Evolutionary conservation across 306 rosid species (phyloP).

Genomic region (Quillaja saponaria): DNA sequence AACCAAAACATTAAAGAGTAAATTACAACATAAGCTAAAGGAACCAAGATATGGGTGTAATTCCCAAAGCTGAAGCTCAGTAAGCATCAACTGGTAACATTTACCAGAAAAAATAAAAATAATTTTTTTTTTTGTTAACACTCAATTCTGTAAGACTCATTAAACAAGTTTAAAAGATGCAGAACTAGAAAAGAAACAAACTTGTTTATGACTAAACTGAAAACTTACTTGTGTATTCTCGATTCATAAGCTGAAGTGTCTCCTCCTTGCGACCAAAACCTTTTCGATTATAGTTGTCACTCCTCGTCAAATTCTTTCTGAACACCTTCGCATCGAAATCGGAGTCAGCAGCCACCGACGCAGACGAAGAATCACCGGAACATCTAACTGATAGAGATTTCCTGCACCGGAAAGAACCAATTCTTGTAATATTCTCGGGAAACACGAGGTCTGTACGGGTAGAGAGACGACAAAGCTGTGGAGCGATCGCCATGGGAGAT

Average conservation of each 20-base stretch:
- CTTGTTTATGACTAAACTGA: background rate
- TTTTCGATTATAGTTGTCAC: constrained; percentile 79
- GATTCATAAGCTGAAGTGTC: constrained; percentile 81
- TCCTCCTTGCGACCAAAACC: constrained; percentile 91
- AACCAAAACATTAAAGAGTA: constrained; percentile 5
- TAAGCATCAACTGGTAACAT: too few species aligned
- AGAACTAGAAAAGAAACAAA: constrained; percentile 16
- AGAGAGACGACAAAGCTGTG: constrained; percentile 62
- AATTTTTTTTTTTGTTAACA: background rate
- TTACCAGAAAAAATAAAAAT: too few species aligned
- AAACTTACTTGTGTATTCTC: constrained; percentile 79
- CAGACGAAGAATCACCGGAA: constrained; percentile 16
- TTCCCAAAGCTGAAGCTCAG: too few species aligned
- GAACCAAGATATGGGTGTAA: too few species aligned
- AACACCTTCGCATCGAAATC: constrained; percentile 83
- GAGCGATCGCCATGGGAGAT: constrained; percentile 61
- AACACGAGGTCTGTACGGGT: constrained; percentile 41
- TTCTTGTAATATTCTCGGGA: constrained; percentile 37
- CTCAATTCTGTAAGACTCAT: constrained; percentile 17
- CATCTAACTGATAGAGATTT: constrained; percentile 57
- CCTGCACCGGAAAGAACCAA: constrained; percentile 38
- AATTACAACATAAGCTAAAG: background rate
- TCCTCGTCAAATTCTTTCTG: constrained; percentile 83
- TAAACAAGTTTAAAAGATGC: too few species aligned
- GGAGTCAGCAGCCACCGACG: constrained; percentile 46